Evolutionary conservation across 257 asterid genomes (phyloP), one percentile per base, ranked within the genome.

Genomic region (Scutellaria baicalensis): DNA sequence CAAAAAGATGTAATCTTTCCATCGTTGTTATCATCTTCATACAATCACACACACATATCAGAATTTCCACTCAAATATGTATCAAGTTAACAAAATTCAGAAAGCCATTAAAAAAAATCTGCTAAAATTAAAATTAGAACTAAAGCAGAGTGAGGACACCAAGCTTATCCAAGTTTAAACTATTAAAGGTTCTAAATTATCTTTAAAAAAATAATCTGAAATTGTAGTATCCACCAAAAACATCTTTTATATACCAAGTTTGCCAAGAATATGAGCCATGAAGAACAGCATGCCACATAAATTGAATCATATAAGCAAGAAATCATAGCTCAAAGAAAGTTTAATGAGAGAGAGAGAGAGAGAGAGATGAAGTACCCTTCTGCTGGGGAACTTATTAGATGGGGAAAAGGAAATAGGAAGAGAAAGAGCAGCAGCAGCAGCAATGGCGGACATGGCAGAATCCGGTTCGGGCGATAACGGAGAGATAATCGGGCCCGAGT

Each of bases 391-490:
- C 81, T 86, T 89, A 8, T 84, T 58, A 13, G 95, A 85, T 18
- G 86, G 86, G 33, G 77, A 64, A 8, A 72, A 66, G 31, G 97
- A 79, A 72, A 87, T 77, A 1, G 98, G 97, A 38, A 93, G 89
- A 17, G 88, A 73, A 5, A 93, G 95, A 66, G 92, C 92, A 49
- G 92, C 83, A 72, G 96, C 93, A 5, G 96, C 79, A 45, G 98
- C 95, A 82, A 87, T 84, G 83, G 97, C 80, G 88, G 89, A 77
- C 98, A 93, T 93, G 85, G 71, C 80, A 20, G 45, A 9, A 16
- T 11, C 61, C 67, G 74, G 79, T 73, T 60, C 66, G 77, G 83
- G 8, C 43, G n/a, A n/a, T n/a, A n/a, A n/a, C n/a, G n/a, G n/a
- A 64, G 51, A 23, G 2, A 68, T 51, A 63, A 11, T 9, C 12